Evolutionary conservation across 2,329 filamentous ascomycete species (phyloP).

Genomic region (Monosporascus ibericus): DNA sequence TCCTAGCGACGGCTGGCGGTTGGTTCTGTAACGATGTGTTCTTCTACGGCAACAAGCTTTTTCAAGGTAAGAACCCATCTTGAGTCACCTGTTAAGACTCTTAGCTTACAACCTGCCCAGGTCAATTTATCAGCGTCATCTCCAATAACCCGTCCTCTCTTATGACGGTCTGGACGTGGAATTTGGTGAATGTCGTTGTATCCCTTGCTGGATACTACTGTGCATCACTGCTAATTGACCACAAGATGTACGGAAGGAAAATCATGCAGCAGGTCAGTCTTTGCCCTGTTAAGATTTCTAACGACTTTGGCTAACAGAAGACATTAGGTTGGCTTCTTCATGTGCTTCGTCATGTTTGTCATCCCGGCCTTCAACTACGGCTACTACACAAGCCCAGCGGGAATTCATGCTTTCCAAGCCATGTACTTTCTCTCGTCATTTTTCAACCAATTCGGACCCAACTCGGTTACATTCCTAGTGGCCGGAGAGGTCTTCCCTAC

Average conservation of each 20-base stretch:
- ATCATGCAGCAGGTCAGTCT: constrained; percentile 71
- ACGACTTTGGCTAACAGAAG: constrained; percentile 1
- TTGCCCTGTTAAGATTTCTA: background rate
- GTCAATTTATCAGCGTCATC: constrained; percentile 80
- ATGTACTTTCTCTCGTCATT: constrained; percentile 98
- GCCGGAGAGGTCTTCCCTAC: constrained; percentile 96
- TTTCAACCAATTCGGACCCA: constrained; percentile 98
- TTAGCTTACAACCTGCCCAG: constrained; percentile 9
- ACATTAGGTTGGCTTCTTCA: constrained; percentile 67
- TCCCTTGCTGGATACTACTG: constrained; percentile 85
- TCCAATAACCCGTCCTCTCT: constrained; percentile 63
- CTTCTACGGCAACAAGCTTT: constrained; percentile 99
- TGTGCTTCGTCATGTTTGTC: constrained; percentile 90
- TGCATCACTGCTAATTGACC: constrained; percentile 84
- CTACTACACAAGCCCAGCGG: constrained; percentile 66
- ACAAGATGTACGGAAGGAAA: constrained; percentile 94
- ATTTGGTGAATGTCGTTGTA: constrained; percentile 83
- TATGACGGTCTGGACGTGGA: constrained; percentile 87
- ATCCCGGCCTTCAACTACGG: constrained; percentile 83
- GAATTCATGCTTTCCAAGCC: constrained; percentile 86
- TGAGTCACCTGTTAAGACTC: background rate
- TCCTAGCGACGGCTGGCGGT: constrained; percentile 77
- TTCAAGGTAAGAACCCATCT: constrained; percentile 51
- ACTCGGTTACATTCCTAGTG: constrained; percentile 92
- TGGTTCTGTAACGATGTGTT: constrained; percentile 99